phyloP scores from a whole-genome alignment of 1,284 basidiomycete genomes.

The Inonotus hispidus region DNA sequence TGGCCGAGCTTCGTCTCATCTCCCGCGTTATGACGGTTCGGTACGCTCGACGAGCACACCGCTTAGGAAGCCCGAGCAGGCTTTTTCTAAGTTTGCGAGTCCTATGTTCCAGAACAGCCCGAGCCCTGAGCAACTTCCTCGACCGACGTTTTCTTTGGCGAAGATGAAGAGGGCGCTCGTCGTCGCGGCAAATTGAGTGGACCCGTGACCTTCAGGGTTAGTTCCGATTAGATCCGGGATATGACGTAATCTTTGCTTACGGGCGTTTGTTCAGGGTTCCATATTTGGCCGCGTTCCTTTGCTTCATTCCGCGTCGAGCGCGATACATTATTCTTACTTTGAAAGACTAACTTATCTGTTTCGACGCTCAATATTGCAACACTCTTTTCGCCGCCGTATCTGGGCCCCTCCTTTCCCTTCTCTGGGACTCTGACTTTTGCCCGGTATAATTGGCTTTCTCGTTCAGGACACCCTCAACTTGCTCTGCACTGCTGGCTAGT shows the following conservation, averaged over 20 bases:
- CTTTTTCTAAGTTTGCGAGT: constrained; percentile 14
- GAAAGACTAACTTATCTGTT: constrained; percentile 19
- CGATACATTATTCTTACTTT: constrained; percentile 20
- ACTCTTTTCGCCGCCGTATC: neutral
- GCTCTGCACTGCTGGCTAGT: neutral
- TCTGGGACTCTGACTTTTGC: neutral
- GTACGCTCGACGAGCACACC: constrained; percentile 12
- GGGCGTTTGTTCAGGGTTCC: neutral
- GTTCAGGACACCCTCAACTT: constrained; percentile 18
- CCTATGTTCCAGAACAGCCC: constrained; percentile 21
- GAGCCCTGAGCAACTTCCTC: constrained; percentile 18
- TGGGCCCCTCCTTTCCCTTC: neutral
- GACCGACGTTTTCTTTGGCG: constrained; percentile 16
- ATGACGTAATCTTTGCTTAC: neutral
- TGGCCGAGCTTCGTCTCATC: constrained; percentile 1
- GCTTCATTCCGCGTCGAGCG: constrained; percentile 20
- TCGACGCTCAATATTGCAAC: constrained; percentile 18
- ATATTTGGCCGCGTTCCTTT: neutral
- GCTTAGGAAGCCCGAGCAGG: constrained; percentile 1
- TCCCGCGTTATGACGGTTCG: constrained; percentile 5
- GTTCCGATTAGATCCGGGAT: neutral
- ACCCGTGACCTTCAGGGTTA: neutral
- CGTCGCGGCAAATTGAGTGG: constrained; percentile 3
- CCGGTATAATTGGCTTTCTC: constrained; percentile 13
- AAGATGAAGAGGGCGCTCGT: constrained; percentile 11